These are phyloP conservation scores for Pleurotus sapidus DNA, from an alignment of 768 basidiomycete genomes.

Conservation along the genomic window DNA sequence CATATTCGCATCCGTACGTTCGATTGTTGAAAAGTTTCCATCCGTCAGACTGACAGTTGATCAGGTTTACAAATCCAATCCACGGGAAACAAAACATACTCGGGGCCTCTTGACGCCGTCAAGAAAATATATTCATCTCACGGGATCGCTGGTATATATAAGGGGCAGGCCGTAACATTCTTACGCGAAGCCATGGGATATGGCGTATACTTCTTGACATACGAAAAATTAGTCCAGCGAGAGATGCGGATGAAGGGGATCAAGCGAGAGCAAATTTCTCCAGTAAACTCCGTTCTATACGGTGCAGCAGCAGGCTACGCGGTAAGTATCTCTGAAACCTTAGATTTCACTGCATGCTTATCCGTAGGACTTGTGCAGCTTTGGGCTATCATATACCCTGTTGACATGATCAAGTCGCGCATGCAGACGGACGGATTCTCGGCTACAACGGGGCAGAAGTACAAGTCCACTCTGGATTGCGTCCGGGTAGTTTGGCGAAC, in stretches of 20 bases:
- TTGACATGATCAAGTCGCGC: constrained; percentile 94
- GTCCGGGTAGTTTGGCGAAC: constrained; percentile 78
- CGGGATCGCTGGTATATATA: constrained; percentile 85
- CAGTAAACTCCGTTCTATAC: constrained; percentile 77
- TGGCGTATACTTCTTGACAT: constrained; percentile 86
- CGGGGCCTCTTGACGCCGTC: constrained; percentile 86
- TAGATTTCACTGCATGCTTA: background rate
- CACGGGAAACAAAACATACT: constrained; percentile 68
- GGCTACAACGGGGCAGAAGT: constrained; percentile 73
- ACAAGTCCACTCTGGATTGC: constrained; percentile 79
- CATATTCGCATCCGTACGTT: constrained; percentile 92
- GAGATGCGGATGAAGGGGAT: constrained; percentile 77
- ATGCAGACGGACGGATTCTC: constrained; percentile 94
- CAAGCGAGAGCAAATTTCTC: constrained; percentile 71
- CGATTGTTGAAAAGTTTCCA: background rate
- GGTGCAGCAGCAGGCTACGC: constrained; percentile 93
- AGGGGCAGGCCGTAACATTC: constrained; percentile 89
- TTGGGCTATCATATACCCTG: constrained; percentile 92
- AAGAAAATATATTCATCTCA: constrained; percentile 74
- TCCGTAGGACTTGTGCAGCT: constrained; percentile 41
- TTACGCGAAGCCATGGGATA: constrained; percentile 81
- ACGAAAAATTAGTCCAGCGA: constrained; percentile 88
- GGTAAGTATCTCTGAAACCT: constrained; percentile 39
- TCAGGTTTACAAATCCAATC: constrained; percentile 91
- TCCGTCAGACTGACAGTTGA: constrained; percentile 8